Evolutionary conservation across 352 stramenopile species (phyloP).

Genomic region (Phytophthora constricta): DNA sequence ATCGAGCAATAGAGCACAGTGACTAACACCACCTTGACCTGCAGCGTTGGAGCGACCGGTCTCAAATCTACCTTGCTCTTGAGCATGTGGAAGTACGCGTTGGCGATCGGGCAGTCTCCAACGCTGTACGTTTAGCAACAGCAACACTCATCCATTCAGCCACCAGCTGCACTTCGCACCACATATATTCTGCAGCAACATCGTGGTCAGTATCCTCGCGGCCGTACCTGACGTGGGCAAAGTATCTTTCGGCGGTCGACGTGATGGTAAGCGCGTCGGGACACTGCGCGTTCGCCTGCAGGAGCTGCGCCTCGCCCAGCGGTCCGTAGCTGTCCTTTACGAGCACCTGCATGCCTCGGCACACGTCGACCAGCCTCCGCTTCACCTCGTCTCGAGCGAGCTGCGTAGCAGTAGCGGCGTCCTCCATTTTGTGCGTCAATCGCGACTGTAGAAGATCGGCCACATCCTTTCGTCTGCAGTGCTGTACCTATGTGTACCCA

Average conservation of each 20-base stretch:
- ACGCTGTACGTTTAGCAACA: slow-evolving; percentile 24
- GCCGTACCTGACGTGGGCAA: slow-evolving; percentile 48
- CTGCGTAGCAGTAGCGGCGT: neutral
- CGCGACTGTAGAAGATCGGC: slow-evolving; percentile 27
- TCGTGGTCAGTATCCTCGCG: neutral
- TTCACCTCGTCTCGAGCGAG: slow-evolving; percentile 34
- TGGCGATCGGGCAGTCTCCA: slow-evolving; percentile 56
- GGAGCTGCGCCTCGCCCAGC: slow-evolving; percentile 41
- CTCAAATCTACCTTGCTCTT: slow-evolving; percentile 58
- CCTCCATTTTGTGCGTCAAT: neutral
- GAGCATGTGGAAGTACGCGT: slow-evolving; percentile 66
- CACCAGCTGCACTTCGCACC: slow-evolving; percentile 5
- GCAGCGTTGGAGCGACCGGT: no score
- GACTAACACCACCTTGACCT: neutral
- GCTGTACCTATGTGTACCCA: slow-evolving; percentile 16
- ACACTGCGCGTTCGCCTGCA: slow-evolving; percentile 58
- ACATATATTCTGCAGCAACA: slow-evolving; percentile 20
- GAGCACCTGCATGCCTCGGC: slow-evolving; percentile 34
- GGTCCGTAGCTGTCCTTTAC: slow-evolving; percentile 56
- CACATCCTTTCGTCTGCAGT: neutral
- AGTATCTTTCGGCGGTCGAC: slow-evolving; percentile 43
- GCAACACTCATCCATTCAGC: slow-evolving; percentile 2
- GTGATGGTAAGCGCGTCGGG: slow-evolving; percentile 58
- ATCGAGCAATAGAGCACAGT: no score
- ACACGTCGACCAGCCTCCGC: slow-evolving; percentile 37